These are phyloP conservation scores for Graphiopsis chlorocephala DNA, from an alignment of 2,329 filamentous ascomycete species.

Conservation along the genomic window DNA sequence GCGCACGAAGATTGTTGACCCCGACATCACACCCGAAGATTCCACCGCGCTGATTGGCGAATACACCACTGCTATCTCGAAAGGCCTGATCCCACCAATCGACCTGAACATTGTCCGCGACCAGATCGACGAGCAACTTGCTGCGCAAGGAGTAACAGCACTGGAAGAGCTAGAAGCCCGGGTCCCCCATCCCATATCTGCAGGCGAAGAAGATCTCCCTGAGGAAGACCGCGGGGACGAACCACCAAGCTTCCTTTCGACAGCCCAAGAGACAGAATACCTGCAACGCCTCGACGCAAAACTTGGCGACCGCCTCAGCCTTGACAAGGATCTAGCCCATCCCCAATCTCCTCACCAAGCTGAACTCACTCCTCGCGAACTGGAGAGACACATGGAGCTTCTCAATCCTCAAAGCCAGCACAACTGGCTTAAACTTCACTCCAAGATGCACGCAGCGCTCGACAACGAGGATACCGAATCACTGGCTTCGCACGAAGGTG, in stretches of 20 bases:
- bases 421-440: constrained; percentile 69
- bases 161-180: constrained; percentile 42
- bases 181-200: constrained; percentile 38
- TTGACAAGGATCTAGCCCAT: background rate
- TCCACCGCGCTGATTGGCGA: constrained; percentile 33
- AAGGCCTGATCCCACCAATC: constrained; percentile 30
- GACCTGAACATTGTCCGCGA: constrained; percentile 33
- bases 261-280: constrained; percentile 72
- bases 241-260: constrained; percentile 65
- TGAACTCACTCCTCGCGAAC: constrained; percentile 43
- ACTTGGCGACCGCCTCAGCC: constrained; percentile 41
- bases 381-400: constrained; percentile 52
- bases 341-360: constrained; percentile 28
- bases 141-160: constrained; percentile 25
- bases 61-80: constrained; percentile 36
- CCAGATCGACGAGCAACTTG: constrained; percentile 32
- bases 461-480: constrained; percentile 58
- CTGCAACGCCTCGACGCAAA: constrained; percentile 62
- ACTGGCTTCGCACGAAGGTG: constrained; percentile 73
- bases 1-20: constrained; percentile 34
- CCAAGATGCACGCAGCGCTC: constrained; percentile 20
- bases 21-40: constrained; percentile 31
- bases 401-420: constrained; percentile 88
- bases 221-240: constrained; percentile 51
- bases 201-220: constrained; percentile 27